A percentile compares a stretch with the other conserved stretches of the same genome.
Conservation (phyloP, 164 flowering plant genomes). For the Stephania cephalantha region DNA sequence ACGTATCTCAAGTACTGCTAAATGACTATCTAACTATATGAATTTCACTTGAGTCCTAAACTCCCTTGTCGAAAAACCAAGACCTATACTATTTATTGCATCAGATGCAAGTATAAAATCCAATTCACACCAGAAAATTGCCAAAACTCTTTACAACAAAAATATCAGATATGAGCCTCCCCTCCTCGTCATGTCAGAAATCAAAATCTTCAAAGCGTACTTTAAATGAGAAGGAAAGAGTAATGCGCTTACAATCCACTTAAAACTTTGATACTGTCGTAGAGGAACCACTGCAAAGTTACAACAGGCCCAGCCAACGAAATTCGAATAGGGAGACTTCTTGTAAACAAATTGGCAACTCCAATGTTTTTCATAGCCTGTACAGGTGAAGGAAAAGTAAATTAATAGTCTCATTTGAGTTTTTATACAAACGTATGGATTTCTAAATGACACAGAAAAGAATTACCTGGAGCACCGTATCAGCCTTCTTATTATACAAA, state of each 20-base stretch:
- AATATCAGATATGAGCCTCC: too few species aligned
- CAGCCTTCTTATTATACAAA: conserved; percentile 66
- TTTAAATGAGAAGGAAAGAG: neutral
- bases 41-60: neutral
- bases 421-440: too few species aligned
- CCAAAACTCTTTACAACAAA: neutral
- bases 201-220: neutral
- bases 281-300: conserved; percentile 82
- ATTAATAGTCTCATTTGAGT: neutral
- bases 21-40: neutral
- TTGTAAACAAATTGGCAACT: conserved; percentile 55
- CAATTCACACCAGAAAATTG: neutral
- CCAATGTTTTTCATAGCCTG: conserved; percentile 85
- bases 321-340: conserved; percentile 84
- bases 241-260: conserved; percentile 65
- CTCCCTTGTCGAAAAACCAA: neutral
- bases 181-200: neutral
- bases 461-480: conserved; percentile 47
- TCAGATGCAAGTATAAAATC: neutral
- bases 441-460: neutral
- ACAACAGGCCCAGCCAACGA: conserved; percentile 72
- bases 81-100: neutral
- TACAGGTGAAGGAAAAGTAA: neutral
- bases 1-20: neutral
- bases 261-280: conserved; percentile 71